Evolutionary conservation across 306 rosid genomes (phyloP), one percentile per base, ranked within the genome.

Genomic region (Trifolium fragiferum): DNA sequence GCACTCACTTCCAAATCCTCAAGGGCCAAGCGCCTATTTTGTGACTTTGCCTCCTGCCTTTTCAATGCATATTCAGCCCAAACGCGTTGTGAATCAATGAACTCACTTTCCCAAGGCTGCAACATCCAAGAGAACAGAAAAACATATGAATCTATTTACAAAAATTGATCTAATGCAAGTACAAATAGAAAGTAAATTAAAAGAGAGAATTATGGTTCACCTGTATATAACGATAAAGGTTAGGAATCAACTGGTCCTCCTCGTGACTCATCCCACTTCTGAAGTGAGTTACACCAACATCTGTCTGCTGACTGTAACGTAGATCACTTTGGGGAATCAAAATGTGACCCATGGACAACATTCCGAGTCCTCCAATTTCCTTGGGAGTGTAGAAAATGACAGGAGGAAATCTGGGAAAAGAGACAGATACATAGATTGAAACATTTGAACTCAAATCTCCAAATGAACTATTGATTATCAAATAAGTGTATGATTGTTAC

Each of bases 231-330:
- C 99, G 96, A 75, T 95, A 95, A 69, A 95, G 95, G 76, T 95
- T 95, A 60, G 99, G 99, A 84, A 95, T 95, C 81, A 95, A 80
- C 88, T 95, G 99, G 81, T 95, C 99, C 84, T 90, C 98, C 68
- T 95, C 99, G 54, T 95, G 98, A 78, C 99, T 95, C 99, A 95
- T 95, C 40, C 99, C 99, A 89, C 99, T 95, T 83, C 99, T 92
- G 67, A 95, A 95, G 85, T 95, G 99, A 47, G 97, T 95, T 9
- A 95, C 99, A 79, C 99, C 99, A 80, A 95, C 99, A 82, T 95
- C 99, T 8, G 99, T 95, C 85, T 95, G 99, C 78, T 95, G 99
- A 82, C 98, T 95, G 87, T 92, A 92, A 40, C 99, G 89, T 23
- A 95, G 99, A 75, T 95, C 99, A 50, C 98, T 92, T 72, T 95